A percentile compares a stretch with the other conserved stretches of the same genome.
phyloP scores from a whole-genome alignment of 305 asterid genomes.

The Fraxinus albicans region DNA sequence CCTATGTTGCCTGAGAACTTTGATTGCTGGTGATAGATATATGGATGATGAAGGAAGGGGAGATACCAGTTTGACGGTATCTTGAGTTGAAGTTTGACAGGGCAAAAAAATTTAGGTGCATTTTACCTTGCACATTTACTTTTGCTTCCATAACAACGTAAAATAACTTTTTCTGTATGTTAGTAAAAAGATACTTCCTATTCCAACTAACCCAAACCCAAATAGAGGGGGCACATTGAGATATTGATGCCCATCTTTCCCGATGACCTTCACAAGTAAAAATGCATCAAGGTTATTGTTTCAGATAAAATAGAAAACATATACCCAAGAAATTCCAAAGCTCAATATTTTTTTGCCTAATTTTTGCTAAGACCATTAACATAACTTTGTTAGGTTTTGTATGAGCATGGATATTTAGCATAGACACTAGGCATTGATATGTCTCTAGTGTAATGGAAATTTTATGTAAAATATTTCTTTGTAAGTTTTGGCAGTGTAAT shows the following conservation, averaged over 20 bases:
- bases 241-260: neutral
- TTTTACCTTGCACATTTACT: neutral
- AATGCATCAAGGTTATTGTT: neutral
- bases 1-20: neutral
- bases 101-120: neutral
- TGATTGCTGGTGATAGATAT: neutral
- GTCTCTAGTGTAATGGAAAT: neutral
- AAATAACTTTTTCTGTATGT: neutral
- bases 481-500: neutral
- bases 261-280: neutral
- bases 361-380: neutral
- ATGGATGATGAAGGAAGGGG: neutral
- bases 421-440: neutral
- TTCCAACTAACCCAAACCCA: neutral
- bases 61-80: neutral
- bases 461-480: neutral
- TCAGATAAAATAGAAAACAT: neutral
- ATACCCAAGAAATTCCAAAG: neutral
- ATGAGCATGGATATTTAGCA: neutral
- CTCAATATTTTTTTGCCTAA: neutral
- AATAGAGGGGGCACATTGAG: neutral
- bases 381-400: neutral
- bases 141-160: neutral
- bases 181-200: neutral
- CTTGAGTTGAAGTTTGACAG: neutral